Base-by-base conservation (phyloP, 2,329 filamentous ascomycete species). In the Verticillium klebahnii region DNA sequence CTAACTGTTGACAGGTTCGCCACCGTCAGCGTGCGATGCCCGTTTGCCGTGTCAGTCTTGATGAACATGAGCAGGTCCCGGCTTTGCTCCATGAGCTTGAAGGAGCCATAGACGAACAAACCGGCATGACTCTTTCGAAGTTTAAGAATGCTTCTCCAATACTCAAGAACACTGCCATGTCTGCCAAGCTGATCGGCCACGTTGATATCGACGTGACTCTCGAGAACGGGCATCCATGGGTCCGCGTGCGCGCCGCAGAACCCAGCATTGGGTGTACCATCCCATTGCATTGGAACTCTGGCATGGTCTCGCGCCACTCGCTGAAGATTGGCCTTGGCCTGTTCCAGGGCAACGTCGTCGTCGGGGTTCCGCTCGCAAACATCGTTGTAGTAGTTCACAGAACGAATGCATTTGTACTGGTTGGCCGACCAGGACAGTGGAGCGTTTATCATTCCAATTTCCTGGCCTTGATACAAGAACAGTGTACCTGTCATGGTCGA, bases 271-370 rank as follows among this genome's bases (percentile, higher is more conserved):
- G 69, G 71, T 57, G 61, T 66, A 23, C 71, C 71, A 59, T 83
- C 77, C 89, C 89, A 91, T 61, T 89, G 85, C 62, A 91, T 84
- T 0, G 88, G 88, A 0, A 87, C 83, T n/a, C 89, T 80, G 0
- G 82, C 82, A 68, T 91, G 87, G 66, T 91, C 89, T 25, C 88
- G 66, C 72, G 75, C 59, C 69, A 79, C 60, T 65, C 75, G 31
- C 34, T 73, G 71, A 0, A 76, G 58, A 0, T 72, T 69, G 1
- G 61, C 63, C 12, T 74, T 72, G 0, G 72, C 74, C 54, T 69
- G 74, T 60, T 80, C 77, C 1, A 78, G 61, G 29, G 74, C 71
- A 5, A 70, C 65, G 40, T 67, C 65, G 62, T 77, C 73, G 37
- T 72, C 65, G 60, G 2, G 68, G 66, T 14, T 74, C 72, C 64